A percentile compares a stretch with the other conserved stretches of the same genome.
These are phyloP conservation scores for Plantago rigida DNA, from an alignment of 305 asterid genomes.

Conservation along the genomic window DNA sequence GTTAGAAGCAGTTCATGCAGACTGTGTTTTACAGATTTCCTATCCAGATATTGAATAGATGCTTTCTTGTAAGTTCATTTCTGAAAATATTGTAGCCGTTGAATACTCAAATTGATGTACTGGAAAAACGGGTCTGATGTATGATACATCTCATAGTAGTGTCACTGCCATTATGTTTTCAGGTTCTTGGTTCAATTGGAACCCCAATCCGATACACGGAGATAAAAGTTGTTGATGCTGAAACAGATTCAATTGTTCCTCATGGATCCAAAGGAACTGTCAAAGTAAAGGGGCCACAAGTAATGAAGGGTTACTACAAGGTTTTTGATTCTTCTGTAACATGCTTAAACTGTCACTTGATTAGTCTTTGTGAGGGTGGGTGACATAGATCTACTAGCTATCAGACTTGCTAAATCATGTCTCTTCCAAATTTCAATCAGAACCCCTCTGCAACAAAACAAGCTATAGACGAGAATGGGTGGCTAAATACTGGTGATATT, in stretches of 20 bases:
- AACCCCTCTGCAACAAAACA: slow-evolving; percentile 59
- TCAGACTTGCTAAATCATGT: not conserved
- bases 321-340: slow-evolving; percentile 26
- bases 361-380: no score
- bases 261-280: slow-evolving; percentile 74
- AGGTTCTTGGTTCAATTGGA: slow-evolving; percentile 92
- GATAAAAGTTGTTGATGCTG: slow-evolving; percentile 66
- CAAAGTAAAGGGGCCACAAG: slow-evolving; percentile 80
- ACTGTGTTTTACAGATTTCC: no score
- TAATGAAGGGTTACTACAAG: slow-evolving; percentile 93
- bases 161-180: slow-evolving; percentile 29
- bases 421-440: slow-evolving; percentile 35
- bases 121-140: slow-evolving; percentile 16
- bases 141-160: slow-evolving; percentile 23
- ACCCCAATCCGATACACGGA: slow-evolving; percentile 64
- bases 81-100: slow-evolving; percentile 3
- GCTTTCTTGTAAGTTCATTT: no score
- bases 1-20: no score
- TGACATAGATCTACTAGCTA: no score
- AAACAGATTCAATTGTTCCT: slow-evolving; percentile 61
- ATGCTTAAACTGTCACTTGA: not conserved
- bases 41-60: no score
- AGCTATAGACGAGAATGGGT: slow-evolving; percentile 70
- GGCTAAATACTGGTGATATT: slow-evolving; percentile 87
- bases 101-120: slow-evolving; percentile 13